Evolutionary conservation across 108 stramenopile genomes (phyloP).

Genomic region (Skeletonema costatum): DNA sequence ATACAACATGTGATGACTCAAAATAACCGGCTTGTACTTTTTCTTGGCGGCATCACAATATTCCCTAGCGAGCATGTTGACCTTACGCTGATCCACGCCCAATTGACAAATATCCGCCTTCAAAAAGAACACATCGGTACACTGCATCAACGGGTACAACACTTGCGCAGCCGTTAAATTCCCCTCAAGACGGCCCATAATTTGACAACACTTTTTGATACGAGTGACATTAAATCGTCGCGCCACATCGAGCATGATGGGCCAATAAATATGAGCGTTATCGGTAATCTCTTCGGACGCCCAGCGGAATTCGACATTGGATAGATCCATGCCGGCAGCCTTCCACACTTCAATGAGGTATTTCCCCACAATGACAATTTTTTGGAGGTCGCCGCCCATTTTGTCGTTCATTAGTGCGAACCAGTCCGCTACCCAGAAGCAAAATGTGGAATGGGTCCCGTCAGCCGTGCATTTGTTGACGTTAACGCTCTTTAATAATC

Average conservation of each 20-base stretch:
- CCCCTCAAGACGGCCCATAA: constrained; percentile 98
- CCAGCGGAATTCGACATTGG: constrained; percentile 98
- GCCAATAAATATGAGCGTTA: constrained; percentile 91
- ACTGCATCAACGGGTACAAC: constrained; percentile 98
- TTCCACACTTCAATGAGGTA: constrained; percentile 99
- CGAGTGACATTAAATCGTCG: constrained; percentile 92
- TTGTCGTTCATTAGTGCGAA: constrained; percentile 99
- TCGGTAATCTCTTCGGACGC: constrained; percentile 97
- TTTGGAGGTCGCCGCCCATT: constrained; percentile 96
- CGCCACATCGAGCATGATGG: constrained; percentile 97
- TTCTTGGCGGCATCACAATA: constrained; percentile 94
- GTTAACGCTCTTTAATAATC: constrained; percentile 96
- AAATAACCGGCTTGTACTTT: constrained; percentile 95
- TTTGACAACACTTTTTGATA: constrained; percentile 98
- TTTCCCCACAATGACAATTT: constrained; percentile 93
- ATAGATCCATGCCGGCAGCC: constrained; percentile 98
- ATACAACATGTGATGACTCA: constrained; percentile 93
- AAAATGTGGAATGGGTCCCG: constrained; percentile 90
- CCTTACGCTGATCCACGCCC: constrained; percentile 99
- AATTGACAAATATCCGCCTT: constrained; percentile 99
- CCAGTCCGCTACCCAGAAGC: constrained; percentile 99
- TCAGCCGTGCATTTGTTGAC: constrained; percentile 93
- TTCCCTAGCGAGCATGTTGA: constrained; percentile 99
- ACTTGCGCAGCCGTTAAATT: constrained; percentile 95
- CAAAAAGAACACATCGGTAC: constrained; percentile 99